These are phyloP conservation scores for Agrocybe pediades DNA, from an alignment of 768 basidiomycete genomes.

Conservation along the genomic window DNA sequence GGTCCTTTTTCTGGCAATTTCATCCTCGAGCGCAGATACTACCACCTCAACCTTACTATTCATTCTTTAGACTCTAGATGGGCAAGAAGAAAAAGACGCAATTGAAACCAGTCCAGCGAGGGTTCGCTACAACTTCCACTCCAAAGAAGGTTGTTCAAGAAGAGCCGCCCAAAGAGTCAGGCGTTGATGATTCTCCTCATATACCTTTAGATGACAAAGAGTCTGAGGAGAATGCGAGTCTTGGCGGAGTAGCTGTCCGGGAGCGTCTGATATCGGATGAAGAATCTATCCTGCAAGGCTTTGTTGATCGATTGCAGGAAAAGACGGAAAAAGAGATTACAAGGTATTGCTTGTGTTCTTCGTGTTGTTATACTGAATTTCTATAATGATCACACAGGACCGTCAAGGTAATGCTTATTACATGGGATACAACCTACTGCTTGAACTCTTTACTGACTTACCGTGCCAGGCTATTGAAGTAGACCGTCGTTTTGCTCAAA, in stretches of 20 bases:
- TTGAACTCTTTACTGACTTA: background rate
- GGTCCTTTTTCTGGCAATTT: too few species aligned
- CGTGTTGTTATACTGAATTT: background rate
- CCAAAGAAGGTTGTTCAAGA: conserved; percentile 63
- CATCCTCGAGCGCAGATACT: too few species aligned
- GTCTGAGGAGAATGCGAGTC: background rate
- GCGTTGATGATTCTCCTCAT: background rate
- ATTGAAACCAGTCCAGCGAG: conserved; percentile 71
- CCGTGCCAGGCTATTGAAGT: conserved; percentile 69
- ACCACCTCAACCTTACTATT: background rate
- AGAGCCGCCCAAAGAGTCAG: conserved; percentile 4
- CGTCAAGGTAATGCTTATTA: conserved; percentile 34
- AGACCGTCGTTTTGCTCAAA: conserved; percentile 73
- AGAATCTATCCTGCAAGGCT: conserved; percentile 62
- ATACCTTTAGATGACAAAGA: background rate
- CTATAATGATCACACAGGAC: conserved; percentile 24
- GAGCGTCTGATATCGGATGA: conserved; percentile 37
- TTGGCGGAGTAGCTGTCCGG: background rate
- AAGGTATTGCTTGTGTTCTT: conserved; percentile 42
- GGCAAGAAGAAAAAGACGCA: conserved; percentile 87
- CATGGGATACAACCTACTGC: background rate
- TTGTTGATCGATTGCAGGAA: conserved; percentile 85
- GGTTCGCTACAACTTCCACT: conserved; percentile 81
- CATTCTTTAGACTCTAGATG: conserved; percentile 40
- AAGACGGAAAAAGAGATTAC: conserved; percentile 86